Percentiles rank a stretch among this genome's conserved stretches.
phyloP scores from a whole-genome alignment of 768 basidiomycete species.

The Serendipita sp. region DNA sequence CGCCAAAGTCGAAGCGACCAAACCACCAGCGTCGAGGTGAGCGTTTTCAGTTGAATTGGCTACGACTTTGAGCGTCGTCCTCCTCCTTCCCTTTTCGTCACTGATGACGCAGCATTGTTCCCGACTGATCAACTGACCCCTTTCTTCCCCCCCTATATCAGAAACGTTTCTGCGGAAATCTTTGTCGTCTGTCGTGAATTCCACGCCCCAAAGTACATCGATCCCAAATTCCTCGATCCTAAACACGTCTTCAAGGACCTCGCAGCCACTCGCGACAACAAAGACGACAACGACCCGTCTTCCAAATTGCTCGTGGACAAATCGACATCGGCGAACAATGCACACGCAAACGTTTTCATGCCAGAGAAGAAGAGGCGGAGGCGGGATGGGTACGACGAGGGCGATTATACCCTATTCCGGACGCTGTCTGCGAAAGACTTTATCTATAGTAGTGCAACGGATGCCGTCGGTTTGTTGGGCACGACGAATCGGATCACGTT shows the following conservation, averaged over 20 bases:
- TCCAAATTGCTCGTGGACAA: conserved; percentile 30
- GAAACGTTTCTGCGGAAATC: conserved; percentile 98
- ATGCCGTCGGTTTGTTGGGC: conserved; percentile 71
- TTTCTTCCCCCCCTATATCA: conserved; percentile 18
- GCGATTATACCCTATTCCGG: conserved; percentile 82
- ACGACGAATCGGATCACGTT: conserved; percentile 65
- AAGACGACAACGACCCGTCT: too few species aligned
- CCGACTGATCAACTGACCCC: too few species aligned
- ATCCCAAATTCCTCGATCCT: conserved; percentile 95
- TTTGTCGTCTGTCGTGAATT: conserved; percentile 97
- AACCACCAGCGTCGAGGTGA: conserved; percentile 91
- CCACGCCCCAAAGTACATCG: conserved; percentile 86
- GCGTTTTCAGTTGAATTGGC: conserved; percentile 14
- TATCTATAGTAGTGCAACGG: conserved; percentile 33
- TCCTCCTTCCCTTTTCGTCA: too few species aligned
- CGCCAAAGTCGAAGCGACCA: conserved; percentile 92
- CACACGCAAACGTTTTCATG: conserved; percentile 83
- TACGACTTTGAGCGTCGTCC: too few species aligned
- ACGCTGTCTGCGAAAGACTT: conserved; percentile 55
- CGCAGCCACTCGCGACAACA: conserved; percentile 21
- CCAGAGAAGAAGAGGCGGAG: conserved; percentile 91
- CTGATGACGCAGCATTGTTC: too few species aligned
- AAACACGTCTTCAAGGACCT: conserved; percentile 96
- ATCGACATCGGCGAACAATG: conserved; percentile 45
- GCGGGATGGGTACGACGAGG: conserved; percentile 90